Evolutionary conservation across 805 yeast genomes (phyloP).

Genomic region (Clavispora fructus): DNA sequence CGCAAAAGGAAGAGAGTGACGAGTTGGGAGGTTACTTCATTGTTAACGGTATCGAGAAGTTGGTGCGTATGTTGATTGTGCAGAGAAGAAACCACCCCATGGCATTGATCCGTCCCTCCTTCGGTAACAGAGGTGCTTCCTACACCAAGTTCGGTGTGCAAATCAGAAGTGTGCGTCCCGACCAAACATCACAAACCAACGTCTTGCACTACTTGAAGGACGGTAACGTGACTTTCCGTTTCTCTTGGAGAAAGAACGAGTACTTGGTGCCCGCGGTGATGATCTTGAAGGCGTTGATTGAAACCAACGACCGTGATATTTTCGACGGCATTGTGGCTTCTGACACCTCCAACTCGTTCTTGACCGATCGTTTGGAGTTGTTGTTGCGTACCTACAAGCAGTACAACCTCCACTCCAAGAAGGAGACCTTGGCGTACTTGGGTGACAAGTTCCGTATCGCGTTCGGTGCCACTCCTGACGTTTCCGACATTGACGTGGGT

Average conservation of each 20-base stretch:
- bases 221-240: slow-evolving; percentile 94
- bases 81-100: slow-evolving; percentile 97
- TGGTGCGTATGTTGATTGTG: slow-evolving; percentile 94
- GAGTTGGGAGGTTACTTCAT: slow-evolving; percentile 96
- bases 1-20: slow-evolving; percentile 82
- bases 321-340: slow-evolving; percentile 95
- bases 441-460: slow-evolving; percentile 96
- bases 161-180: slow-evolving; percentile 90
- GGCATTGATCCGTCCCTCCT: slow-evolving; percentile 95
- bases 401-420: slow-evolving; percentile 70
- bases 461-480: slow-evolving; percentile 82
- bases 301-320: slow-evolving; percentile 89
- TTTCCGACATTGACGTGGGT: slow-evolving; percentile 88
- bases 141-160: slow-evolving; percentile 91
- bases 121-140: slow-evolving; percentile 87
- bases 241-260: slow-evolving; percentile 96
- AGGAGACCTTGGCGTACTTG: slow-evolving; percentile 87
- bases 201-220: slow-evolving; percentile 94
- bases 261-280: slow-evolving; percentile 88
- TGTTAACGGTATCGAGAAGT: slow-evolving; percentile 94
- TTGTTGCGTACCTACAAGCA: slow-evolving; percentile 82
- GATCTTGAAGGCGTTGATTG: slow-evolving; percentile 85
- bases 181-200: slow-evolving; percentile 95
- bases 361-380: slow-evolving; percentile 96
- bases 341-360: slow-evolving; percentile 80